Base-by-base conservation (phyloP, 2,329 filamentous ascomycete genomes). In the Blastomyces emzantsi region DNA sequence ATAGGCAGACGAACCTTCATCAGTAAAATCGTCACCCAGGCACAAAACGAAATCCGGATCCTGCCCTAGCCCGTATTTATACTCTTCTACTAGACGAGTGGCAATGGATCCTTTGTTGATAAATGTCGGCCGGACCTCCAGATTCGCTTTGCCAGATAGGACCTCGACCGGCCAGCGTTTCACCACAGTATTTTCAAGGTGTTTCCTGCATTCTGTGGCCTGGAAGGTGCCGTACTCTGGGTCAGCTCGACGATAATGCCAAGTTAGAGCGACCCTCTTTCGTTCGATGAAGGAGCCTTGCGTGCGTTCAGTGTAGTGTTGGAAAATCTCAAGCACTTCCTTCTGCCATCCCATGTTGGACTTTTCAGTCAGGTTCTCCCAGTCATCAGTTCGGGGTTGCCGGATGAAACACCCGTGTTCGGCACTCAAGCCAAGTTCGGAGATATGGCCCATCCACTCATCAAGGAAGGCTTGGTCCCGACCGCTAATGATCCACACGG, bases 71-170 rank as follows among this genome's bases (percentile, higher is more conserved):
- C 69, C 73, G 51, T 80, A 86, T 30, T 60, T 59, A 75, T 95
- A 95, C 58, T 87, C 86, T 28, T 85, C 79, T 47, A 97, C 87
- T 22, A 99, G 82, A 6, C 88, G 86, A 78, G 91, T 92, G 19
- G 88, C 90, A 67, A 97, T 97, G 76, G 95, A 92, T 39, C 94
- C 94, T 81, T 99, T 99, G 82, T 97, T 97, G 79, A 99, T 92
- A 72, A 96, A 96, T 0, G 88, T 92, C 36, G 93, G 93, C n/a
- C 94, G 88, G 41, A 97, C 93, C 77, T 99, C 94, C 33, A 99
- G 82, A 73, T 97, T 97, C 66, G 93, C 93, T 79, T 97, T 99
- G 70, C 94, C 94, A 0, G 87, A 85, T 92, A 97, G 97, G 65
- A 99, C 92, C 71, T 97, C 93, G 3, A 97, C 90, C 58, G 96